Conservation (phyloP, 2,329 filamentous ascomycete species). For the Malbranchea zuffiana region DNA sequence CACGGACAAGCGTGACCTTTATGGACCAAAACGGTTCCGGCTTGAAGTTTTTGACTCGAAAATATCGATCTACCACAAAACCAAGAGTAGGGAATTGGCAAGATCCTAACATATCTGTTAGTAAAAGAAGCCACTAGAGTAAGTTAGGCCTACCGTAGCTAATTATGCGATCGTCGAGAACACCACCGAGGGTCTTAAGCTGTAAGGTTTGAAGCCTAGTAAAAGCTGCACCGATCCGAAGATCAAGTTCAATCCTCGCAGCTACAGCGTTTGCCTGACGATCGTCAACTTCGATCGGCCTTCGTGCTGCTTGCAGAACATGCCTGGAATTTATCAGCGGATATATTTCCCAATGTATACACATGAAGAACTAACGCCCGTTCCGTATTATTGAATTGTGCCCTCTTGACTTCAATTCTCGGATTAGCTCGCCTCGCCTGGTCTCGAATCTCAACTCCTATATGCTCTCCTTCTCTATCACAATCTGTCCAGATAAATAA, state of each 20-base stretch:
- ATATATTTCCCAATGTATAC: background rate
- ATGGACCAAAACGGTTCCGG: slow-evolving; percentile 90
- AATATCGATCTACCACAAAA: slow-evolving; percentile 93
- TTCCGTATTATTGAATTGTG: slow-evolving; percentile 92
- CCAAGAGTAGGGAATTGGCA: slow-evolving; percentile 96
- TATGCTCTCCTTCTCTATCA: slow-evolving; percentile 93
- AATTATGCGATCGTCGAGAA: slow-evolving; percentile 54
- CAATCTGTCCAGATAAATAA: slow-evolving; percentile 99
- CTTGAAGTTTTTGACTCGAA: slow-evolving; percentile 85
- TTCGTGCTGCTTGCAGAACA: slow-evolving; percentile 69
- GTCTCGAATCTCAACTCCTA: slow-evolving; percentile 78
- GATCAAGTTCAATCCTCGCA: slow-evolving; percentile 80
- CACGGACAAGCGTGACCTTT: slow-evolving; percentile 66
- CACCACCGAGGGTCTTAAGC: slow-evolving; percentile 60
- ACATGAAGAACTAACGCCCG: slow-evolving; percentile 52
- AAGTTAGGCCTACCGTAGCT: slow-evolving; percentile 58
- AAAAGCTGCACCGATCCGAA: slow-evolving; percentile 85
- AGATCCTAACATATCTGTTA: slow-evolving; percentile 46
- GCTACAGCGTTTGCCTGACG: slow-evolving; percentile 77
- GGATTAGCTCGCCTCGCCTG: slow-evolving; percentile 66
- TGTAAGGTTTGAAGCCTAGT: slow-evolving; percentile 76
- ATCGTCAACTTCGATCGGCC: slow-evolving; percentile 69
- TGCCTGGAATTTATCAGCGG: slow-evolving; percentile 46
- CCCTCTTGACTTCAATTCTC: slow-evolving; percentile 67
- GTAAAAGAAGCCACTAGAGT: slow-evolving; percentile 2